Evolutionary conservation across 2,329 filamentous ascomycete species (phyloP).

Genomic region (Colletotrichum gloeosporioides): DNA sequence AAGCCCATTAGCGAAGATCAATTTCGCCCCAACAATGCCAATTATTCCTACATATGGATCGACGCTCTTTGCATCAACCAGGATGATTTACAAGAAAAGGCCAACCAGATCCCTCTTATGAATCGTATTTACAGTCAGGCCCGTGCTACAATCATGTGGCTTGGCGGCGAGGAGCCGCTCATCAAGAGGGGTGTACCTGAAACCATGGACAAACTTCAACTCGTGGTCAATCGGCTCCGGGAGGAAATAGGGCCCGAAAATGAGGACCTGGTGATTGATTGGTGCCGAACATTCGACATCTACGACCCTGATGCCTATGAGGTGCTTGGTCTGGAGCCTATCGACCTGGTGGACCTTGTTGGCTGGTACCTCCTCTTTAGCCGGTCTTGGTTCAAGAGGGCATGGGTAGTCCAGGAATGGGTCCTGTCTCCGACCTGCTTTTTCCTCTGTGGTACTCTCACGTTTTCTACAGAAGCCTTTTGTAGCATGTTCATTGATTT

Average conservation of each 20-base stretch:
- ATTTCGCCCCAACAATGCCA: background rate
- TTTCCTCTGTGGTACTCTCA: background rate
- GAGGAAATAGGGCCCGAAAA: rapidly evolving
- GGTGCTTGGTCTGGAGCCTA: background rate
- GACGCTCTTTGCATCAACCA: background rate
- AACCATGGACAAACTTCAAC: rapidly evolving
- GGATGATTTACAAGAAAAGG: background rate
- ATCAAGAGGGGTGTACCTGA: background rate
- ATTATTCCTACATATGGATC: background rate
- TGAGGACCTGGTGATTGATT: rapidly evolving
- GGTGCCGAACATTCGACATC: rapidly evolving
- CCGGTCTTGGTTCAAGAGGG: background rate
- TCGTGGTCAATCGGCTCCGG: rapidly evolving
- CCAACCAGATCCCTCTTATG: background rate
- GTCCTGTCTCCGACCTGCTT: rapidly evolving
- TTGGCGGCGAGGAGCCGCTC: background rate
- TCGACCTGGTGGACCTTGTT: rapidly evolving
- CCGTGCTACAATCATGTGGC: background rate
- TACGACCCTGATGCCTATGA: rapidly evolving
- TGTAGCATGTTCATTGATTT: too few species aligned
- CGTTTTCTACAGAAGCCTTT: background rate
- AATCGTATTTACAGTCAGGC: background rate
- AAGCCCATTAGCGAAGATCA: too few species aligned
- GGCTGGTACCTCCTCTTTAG: background rate
- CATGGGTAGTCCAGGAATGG: background rate